Conservation (phyloP, 2,329 filamentous ascomycete genomes). For the Chaetomiaceae sp. region DNA sequence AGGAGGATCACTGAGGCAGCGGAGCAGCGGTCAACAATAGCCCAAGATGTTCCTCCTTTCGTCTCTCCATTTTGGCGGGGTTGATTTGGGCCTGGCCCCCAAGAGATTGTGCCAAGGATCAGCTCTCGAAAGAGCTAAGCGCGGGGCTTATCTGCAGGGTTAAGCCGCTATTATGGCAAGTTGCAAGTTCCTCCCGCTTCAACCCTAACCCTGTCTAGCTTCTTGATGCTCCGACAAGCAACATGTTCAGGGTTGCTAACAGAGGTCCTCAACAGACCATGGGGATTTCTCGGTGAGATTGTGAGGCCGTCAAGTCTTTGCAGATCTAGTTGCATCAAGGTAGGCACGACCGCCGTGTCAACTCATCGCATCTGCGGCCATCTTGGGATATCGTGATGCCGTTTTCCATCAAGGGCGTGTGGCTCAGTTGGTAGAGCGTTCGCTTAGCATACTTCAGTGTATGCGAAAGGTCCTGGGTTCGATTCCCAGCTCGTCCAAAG, state of each 20-base stretch:
- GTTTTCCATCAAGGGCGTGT: not conserved
- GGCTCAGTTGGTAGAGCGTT: not conserved
- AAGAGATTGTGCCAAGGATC: constrained; percentile 2
- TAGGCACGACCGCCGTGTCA: too few relatives aligned
- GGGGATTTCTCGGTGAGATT: not conserved
- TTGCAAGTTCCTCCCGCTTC: not conserved
- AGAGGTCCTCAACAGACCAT: not conserved
- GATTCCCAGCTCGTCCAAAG: constrained; percentile 8
- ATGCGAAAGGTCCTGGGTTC: constrained; percentile 7
- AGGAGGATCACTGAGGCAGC: not conserved
- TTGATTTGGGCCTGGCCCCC: not conserved
- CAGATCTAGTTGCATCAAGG: too few relatives aligned
- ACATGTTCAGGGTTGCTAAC: too few relatives aligned
- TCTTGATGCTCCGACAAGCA: too few relatives aligned
- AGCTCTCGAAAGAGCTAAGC: constrained; percentile 2
- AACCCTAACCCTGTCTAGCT: too few relatives aligned
- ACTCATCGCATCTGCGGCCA: too few relatives aligned
- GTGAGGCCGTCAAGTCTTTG: too few relatives aligned
- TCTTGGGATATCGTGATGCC: too few relatives aligned
- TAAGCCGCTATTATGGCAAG: not conserved
- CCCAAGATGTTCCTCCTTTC: not conserved
- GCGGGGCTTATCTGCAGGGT: constrained; percentile 5
- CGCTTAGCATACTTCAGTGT: not conserved
- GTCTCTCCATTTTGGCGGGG: constrained; percentile 1
- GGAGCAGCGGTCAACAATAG: constrained; percentile 2